Evolutionary conservation across 176 grass and related monocot genomes (phyloP).

Genomic region (Oryza glumipatula): DNA sequence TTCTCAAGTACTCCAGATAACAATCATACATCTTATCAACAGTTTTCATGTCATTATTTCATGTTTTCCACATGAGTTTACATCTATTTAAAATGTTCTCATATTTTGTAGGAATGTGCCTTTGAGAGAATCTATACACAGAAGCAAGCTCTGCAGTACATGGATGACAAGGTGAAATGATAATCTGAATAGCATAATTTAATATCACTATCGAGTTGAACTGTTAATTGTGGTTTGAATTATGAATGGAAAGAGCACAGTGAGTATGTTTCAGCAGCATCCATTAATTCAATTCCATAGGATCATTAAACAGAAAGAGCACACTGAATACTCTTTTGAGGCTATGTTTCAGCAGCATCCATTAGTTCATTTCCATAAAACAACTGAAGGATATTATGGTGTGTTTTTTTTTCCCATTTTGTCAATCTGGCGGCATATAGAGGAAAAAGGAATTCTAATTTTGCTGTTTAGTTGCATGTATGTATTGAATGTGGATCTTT

Average conservation of each 20-base stretch:
- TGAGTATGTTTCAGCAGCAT: neutral
- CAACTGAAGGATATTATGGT: neutral
- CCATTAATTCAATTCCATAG: neutral
- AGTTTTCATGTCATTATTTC: neutral
- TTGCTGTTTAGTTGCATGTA: constrained; percentile 33
- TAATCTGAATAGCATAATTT: neutral
- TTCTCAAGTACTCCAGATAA: neutral
- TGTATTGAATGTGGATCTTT: constrained; percentile 15
- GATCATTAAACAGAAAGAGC: neutral
- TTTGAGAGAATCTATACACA: constrained; percentile 94
- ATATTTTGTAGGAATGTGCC: constrained; percentile 80
- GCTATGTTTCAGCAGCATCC: neutral
- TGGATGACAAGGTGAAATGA: constrained; percentile 76
- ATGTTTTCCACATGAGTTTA: neutral
- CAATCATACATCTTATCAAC: neutral
- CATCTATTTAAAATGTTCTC: constrained; percentile 3
- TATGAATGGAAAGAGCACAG: neutral
- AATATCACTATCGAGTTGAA: constrained; percentile 16
- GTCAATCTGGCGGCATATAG: neutral
- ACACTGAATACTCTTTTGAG: neutral
- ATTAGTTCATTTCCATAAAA: neutral
- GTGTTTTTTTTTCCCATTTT: neutral
- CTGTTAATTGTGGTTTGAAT: neutral
- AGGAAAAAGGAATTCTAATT: neutral
- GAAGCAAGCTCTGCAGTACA: constrained; percentile 75